These are phyloP conservation scores for Rhodamnia rubescens DNA, from an alignment of 345 rosid genomes.

Conservation along the genomic window DNA sequence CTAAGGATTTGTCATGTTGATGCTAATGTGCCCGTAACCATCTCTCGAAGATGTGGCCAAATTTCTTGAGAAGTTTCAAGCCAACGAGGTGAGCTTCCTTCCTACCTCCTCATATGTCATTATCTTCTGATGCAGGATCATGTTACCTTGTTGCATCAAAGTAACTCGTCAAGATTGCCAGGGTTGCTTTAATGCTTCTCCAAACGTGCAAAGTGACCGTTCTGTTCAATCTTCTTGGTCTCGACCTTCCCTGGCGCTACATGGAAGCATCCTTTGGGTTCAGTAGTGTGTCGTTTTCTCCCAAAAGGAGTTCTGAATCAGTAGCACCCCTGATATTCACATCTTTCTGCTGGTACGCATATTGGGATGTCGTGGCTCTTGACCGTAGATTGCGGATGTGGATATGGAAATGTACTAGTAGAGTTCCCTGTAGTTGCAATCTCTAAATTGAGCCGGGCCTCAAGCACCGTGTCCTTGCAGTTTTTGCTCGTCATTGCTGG, in stretches of 20 bases:
- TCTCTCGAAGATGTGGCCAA: neutral
- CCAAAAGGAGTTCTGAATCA: neutral
- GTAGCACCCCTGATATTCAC: neutral
- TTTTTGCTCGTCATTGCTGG: no score
- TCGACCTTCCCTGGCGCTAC: neutral
- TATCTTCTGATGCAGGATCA: neutral
- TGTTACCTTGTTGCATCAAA: neutral
- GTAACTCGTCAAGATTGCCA: neutral
- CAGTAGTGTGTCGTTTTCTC: neutral
- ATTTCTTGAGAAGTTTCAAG: neutral
- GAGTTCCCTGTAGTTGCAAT: no score
- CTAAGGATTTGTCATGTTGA: neutral
- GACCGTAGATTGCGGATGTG: no score
- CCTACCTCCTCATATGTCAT: neutral
- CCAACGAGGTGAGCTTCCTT: neutral
- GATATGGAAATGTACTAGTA: no score
- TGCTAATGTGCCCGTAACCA: neutral
- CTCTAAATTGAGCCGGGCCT: no score
- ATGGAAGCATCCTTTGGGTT: neutral
- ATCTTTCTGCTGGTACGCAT: no score
- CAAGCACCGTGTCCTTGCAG: no score
- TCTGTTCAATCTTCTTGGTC: neutral
- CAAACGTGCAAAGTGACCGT: neutral
- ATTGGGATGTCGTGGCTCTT: no score
- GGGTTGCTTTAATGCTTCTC: neutral